Base-by-base conservation (phyloP, 371 early-diverging fungal genomes). In the Apophysomyces variabilis region DNA sequence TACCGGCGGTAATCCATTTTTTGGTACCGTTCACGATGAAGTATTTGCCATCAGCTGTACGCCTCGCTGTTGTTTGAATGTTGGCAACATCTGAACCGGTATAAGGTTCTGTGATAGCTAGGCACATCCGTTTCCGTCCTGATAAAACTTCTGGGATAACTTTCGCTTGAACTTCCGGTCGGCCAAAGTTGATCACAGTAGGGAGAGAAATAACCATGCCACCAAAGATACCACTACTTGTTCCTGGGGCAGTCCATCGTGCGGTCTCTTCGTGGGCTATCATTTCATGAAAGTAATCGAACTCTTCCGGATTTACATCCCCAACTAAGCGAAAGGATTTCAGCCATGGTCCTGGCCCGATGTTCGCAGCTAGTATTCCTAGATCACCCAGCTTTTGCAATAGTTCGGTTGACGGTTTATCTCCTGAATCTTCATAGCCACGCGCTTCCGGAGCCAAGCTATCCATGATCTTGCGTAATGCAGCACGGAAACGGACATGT, bases 31-130 rank as follows among this genome's bases (percentile, higher is more conserved):
- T 92, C 50, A 92, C 83, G 50, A 88, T 76, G 70, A 72, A 84
- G 38, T 78, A 65, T 50, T 91, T 92, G 35, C 91, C 92, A 77
- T 92, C 90, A 26, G 88, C 77, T 26, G 87, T 83, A 68, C 84
- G 81, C 18, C 82, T 88, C 7, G 93, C 95, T n/a, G 76, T 79
- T n/a, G 90, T 87, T 32, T 73, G 75, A 39, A 93, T 83, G 45
- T 87, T 86, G 32, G 94, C 93, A 5, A 95, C 94, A 64, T 95
- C 95, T n/a, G 89, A 89, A 2, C 93, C 93, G 26, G 92, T 89
- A 46, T 76, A 80, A 9, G 89, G 88, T 65, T 89, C 89, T 11
- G 88, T 76, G 44, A 81, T 79, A 46, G 89, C 89, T 65, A 93
- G 75, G 65, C 92, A 91, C 71, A 93, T 93, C 64, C 83, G 83